phyloP scores from a whole-genome alignment of 805 yeast genomes.

The Nakazawaea holstii region DNA sequence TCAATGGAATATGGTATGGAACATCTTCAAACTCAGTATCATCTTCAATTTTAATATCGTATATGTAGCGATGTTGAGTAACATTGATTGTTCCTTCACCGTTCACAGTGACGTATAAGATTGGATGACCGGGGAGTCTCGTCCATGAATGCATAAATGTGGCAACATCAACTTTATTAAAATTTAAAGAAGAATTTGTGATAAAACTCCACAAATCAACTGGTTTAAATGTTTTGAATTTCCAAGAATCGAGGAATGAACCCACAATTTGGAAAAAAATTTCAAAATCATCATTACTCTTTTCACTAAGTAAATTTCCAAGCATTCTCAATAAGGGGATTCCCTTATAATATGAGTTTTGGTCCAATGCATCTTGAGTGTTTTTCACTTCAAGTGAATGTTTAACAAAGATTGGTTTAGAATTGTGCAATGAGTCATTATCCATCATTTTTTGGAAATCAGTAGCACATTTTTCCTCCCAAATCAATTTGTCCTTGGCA shows the following conservation, averaged over 20 bases:
- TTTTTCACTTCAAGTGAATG: slow-evolving; percentile 32
- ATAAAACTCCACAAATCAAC: slow-evolving; percentile 46
- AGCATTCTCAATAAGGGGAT: slow-evolving; percentile 50
- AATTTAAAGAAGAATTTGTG: slow-evolving; percentile 21
- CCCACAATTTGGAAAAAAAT: slow-evolving; percentile 31
- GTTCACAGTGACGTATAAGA: slow-evolving; percentile 31
- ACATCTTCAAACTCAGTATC: slow-evolving; percentile 39
- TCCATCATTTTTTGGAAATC: slow-evolving; percentile 27
- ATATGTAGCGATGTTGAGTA: slow-evolving; percentile 34
- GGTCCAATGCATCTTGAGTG: slow-evolving; percentile 43
- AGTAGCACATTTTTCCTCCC: slow-evolving; percentile 25
- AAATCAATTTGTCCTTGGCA: slow-evolving; percentile 21
- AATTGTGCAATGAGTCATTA: slow-evolving; percentile 26
- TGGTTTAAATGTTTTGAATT: slow-evolving; percentile 38
- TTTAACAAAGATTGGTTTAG: slow-evolving; percentile 30
- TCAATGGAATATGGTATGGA: slow-evolving; percentile 60
- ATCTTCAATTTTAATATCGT: slow-evolving; percentile 12
- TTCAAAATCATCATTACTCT: slow-evolving; percentile 22
- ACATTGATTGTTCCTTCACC: slow-evolving; percentile 24
- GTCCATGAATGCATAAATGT: slow-evolving; percentile 57
- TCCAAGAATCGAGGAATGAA: slow-evolving; percentile 29
- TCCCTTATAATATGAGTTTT: slow-evolving; percentile 54
- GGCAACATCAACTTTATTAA: slow-evolving; percentile 35
- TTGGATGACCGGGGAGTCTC: slow-evolving; percentile 54
- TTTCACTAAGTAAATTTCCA: slow-evolving; percentile 32